These are phyloP conservation scores for Cronartium quercuum DNA, from an alignment of 1,284 basidiomycete genomes.

Conservation along the genomic window DNA sequence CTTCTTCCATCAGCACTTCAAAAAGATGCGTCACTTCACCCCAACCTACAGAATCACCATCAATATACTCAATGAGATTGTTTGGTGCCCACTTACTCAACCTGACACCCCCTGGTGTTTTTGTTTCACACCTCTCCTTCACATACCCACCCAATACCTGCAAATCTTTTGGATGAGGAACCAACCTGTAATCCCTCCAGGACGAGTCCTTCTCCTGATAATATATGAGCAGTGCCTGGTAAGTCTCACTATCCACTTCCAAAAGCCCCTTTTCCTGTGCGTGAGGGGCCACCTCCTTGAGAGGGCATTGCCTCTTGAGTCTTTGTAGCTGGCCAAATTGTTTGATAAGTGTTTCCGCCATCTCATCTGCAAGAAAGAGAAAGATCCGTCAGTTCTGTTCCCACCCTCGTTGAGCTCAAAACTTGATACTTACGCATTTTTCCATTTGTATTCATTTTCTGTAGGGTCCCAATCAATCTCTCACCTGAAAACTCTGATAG, in stretches of 20 bases:
- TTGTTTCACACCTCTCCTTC: background rate
- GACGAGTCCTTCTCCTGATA: background rate
- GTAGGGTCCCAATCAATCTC: constrained; percentile 36
- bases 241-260: background rate
- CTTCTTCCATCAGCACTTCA: background rate
- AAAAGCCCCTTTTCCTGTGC: background rate
- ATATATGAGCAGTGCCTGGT: background rate
- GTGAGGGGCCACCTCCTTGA: background rate
- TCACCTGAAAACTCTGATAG: constrained; percentile 22
- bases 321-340: constrained; percentile 9
- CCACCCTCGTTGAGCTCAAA: background rate
- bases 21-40: background rate
- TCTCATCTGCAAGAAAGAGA: background rate
- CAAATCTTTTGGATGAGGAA: background rate
- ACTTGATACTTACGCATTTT: background rate
- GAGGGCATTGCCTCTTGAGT: background rate
- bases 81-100: background rate
- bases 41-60: background rate
- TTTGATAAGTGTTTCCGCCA: background rate
- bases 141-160: background rate
- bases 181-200: background rate
- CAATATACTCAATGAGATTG: background rate
- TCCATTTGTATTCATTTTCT: constrained; percentile 12
- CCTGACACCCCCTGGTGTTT: background rate
- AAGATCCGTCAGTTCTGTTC: background rate